Evolutionary conservation across 177 flowering plant genomes (phyloP), one percentile per base, ranked within the genome.

Genomic region (Vitis hybrid): DNA sequence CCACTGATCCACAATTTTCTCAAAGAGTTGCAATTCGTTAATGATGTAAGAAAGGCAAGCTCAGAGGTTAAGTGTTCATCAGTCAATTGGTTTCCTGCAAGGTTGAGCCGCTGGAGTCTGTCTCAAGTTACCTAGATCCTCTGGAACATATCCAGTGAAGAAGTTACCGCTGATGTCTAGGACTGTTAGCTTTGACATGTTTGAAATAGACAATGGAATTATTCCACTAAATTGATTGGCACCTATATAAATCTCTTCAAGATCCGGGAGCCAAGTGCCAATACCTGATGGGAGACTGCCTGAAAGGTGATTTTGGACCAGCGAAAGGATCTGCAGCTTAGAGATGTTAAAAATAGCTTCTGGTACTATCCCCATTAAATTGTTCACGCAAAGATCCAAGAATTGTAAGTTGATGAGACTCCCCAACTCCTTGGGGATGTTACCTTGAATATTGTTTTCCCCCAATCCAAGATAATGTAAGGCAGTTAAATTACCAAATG

Each of bases 241-340:
- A 1, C 31, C 26, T 2, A 53, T 7, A 19, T 12, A 3, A 12
- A 70, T 3, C 16, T 8, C 2, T 31, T 62, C 2, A 29, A 62
- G 72, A 15, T 18, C 19, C 33, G 72, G 52, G 62, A 70, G 66
- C 48, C n/a, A 52, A 16, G 20, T 8, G 50, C 26, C 66, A 3
- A 63, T 15, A 20, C 15, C 18, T 16, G 52, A 63, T 9, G 66
- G 66, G 5, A 63, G 66, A n/a, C 10, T 39, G 2, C 53, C 53
- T 48, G 52, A 63, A 22, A 63, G 66, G 3, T 9, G 48, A 48
- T 63, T 63, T 19, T 0, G 26, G 2, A 13, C 14, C 20, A 63
- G n/a, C 19, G 66, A 45, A 45, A 63, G 19, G 10, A 1, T 1
- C 6, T 3, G 48, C 10, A 63, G 2, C 16, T 22, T 15, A 15